A percentile compares a stretch with the other conserved stretches of the same genome.
phyloP scores from a whole-genome alignment of 2,329 filamentous ascomycete species.

The Diaporthe amygdali region DNA sequence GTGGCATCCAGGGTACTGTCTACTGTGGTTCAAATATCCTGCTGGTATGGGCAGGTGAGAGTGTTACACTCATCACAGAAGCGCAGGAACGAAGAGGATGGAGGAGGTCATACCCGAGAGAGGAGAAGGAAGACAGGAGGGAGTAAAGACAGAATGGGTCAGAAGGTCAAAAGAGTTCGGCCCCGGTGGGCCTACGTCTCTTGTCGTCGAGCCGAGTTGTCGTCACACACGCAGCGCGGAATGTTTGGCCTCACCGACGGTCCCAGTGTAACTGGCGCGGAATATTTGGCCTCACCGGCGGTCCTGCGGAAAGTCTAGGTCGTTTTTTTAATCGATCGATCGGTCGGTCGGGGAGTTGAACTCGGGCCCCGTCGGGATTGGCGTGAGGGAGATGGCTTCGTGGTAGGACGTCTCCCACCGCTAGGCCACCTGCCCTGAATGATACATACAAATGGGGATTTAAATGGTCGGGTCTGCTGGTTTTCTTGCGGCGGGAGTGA shows the following conservation, averaged over 20 bases:
- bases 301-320: not conserved
- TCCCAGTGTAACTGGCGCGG: not conserved
- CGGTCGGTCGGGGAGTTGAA: not conserved
- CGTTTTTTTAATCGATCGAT: not conserved
- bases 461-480: not conserved
- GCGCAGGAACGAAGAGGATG: not conserved
- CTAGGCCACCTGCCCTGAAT: not conserved
- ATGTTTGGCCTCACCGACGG: not conserved
- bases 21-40: not conserved
- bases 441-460: not conserved
- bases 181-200: slow-evolving; percentile 18
- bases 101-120: no score
- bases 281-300: not conserved
- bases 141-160: not conserved
- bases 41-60: not conserved
- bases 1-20: not conserved
- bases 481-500: not conserved
- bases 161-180: slow-evolving; percentile 8
- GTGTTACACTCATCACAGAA: not conserved
- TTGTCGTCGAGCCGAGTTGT: not conserved
- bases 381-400: not conserved
- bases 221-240: not conserved
- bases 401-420: not conserved
- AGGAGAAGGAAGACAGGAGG: not conserved
- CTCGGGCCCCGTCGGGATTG: not conserved